Conservation (phyloP, 129 eudicot genomes). For the Escallonia herrerae region DNA sequence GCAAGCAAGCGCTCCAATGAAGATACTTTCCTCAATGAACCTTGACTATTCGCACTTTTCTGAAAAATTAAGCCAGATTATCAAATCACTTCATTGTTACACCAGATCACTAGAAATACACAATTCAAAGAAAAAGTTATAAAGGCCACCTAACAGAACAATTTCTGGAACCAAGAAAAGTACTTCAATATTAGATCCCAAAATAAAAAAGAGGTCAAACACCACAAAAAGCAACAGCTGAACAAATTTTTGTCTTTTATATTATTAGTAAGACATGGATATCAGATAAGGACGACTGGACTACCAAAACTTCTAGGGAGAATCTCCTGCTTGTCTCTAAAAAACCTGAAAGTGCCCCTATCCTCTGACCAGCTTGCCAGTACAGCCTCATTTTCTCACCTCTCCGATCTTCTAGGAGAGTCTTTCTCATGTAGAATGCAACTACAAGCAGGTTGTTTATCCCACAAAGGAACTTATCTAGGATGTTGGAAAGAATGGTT, state of each 20-base stretch:
- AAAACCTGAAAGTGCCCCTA: too few relatives aligned
- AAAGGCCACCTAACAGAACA: not conserved
- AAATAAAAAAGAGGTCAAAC: not conserved
- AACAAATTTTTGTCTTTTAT: not conserved
- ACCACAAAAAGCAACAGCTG: not conserved
- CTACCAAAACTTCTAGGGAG: too few relatives aligned
- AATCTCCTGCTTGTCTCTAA: too few relatives aligned
- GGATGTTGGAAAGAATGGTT: too few relatives aligned
- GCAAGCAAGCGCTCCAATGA: slow-evolving; percentile 58
- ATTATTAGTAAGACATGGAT: not conserved
- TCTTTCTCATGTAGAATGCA: too few relatives aligned
- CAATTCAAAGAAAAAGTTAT: not conserved
- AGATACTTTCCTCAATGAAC: slow-evolving; percentile 30
- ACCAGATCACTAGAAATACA: not conserved
- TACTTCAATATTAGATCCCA: not conserved
- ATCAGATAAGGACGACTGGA: too few relatives aligned
- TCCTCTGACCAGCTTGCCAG: too few relatives aligned
- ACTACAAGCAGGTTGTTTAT: too few relatives aligned
- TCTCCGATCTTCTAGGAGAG: too few relatives aligned
- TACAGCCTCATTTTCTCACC: too few relatives aligned
- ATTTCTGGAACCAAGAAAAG: not conserved
- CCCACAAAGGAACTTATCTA: too few relatives aligned
- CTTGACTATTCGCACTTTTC: slow-evolving; percentile 39
- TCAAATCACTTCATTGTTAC: not conserved
- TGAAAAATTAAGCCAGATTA: slow-evolving; percentile 26